A percentile compares a stretch with the other conserved stretches of the same genome.
phyloP scores from a whole-genome alignment of 441 rosid genomes.

The Euphorbia corollata region DNA sequence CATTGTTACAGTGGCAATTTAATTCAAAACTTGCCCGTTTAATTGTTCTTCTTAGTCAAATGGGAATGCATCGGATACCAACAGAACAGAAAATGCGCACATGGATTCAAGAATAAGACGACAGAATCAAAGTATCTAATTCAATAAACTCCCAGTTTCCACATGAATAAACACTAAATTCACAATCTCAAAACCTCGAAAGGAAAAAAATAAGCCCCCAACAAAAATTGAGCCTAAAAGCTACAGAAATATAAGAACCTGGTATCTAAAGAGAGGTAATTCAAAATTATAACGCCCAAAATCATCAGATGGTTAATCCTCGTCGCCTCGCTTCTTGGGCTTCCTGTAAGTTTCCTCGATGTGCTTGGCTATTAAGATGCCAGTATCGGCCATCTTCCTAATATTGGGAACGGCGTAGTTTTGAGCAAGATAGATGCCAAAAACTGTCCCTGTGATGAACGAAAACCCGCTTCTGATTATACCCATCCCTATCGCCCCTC shows the following conservation, averaged over 20 bases:
- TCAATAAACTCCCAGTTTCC: background rate
- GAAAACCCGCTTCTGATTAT: constrained; percentile 42
- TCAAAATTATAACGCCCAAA: background rate
- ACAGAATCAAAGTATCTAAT: background rate
- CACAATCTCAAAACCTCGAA: background rate
- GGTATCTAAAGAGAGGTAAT: background rate
- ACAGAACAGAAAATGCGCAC: background rate
- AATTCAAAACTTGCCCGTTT: no score
- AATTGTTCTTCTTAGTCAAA: background rate
- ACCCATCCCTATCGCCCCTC: constrained; percentile 32
- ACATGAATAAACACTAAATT: background rate
- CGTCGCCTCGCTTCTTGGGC: constrained; percentile 46
- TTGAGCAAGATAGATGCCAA: constrained; percentile 58
- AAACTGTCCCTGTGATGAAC: constrained; percentile 41
- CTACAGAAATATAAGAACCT: constrained; percentile 6
- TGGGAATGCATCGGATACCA: background rate
- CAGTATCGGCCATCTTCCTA: constrained; percentile 43
- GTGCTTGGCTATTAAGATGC: constrained; percentile 43
- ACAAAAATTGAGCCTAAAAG: background rate
- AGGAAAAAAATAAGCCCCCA: background rate
- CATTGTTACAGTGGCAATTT: background rate
- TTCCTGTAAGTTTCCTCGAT: constrained; percentile 53
- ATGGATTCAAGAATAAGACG: constrained; percentile 4
- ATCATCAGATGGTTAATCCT: constrained; percentile 26
- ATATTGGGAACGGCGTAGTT: constrained; percentile 63